Base-by-base conservation (phyloP, 108 stramenopile genomes). In the Cyclotella baltica region DNA sequence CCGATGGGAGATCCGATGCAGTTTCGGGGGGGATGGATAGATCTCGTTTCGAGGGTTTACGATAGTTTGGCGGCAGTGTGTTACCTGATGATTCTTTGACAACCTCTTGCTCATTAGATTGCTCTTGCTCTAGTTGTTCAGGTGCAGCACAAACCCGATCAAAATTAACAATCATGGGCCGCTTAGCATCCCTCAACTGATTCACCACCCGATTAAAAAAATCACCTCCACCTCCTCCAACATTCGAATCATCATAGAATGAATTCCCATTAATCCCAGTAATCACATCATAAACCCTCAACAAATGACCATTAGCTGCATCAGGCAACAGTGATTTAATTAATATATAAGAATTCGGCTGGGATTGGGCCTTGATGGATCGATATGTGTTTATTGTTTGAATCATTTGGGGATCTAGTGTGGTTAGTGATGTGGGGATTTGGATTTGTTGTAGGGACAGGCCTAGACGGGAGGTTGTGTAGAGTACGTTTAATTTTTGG, bases 231-330 rank as follows among this genome's bases (percentile, higher is more conserved):
- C 8, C 30, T n/a, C 48, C 23, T 30, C 28, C 23, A 50, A 51
- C 51, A 50, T 20, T 67, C 67, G 28, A 29, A 10, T n/a, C n/a
- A 33, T 31, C 31, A 28, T 13, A 55, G 30, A 83, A 73, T 56
- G 72, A 64, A 53, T 65, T 83, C 0, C 83, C 76, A 51, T 83
- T 77, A 15, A 83, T 67, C 11, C 83, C 83, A 27, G 76, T 67
- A 48, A 83, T 38, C 18, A 73, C 29, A 73, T 83, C 83, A 38
- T 47, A 51, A 11, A 37, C 36, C 31, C 61, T 55, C 10, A 83
- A 8, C 18, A 77, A 62, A 22, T 68, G 27, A 31, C 34, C 31
- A 52, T 77, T 63, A 4, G 67, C 38, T 29, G 67, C 67, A 57
- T 64, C 62, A 19, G 68, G 51, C 0, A 64, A 11, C 9, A 72